A percentile compares a stretch with the other conserved stretches of the same genome.
These are phyloP conservation scores for Rubroboletus satanas DNA, from an alignment of 768 basidiomycete species.

Conservation along the genomic window DNA sequence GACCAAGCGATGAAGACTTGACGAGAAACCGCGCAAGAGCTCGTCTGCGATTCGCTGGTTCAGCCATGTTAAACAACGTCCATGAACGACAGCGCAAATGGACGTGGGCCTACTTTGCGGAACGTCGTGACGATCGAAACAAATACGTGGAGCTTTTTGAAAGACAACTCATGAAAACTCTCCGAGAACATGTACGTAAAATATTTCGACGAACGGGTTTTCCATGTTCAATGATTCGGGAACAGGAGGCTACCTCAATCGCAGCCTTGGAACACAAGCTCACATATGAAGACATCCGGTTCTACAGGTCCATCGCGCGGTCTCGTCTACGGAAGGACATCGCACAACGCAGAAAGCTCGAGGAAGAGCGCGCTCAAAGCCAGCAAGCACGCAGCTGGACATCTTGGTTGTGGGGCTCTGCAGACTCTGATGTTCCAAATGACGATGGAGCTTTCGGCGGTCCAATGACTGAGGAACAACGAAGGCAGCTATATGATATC, in stretches of 20 bases:
- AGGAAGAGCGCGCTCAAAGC: conserved; percentile 64
- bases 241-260: conserved; percentile 51
- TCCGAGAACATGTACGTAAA: conserved; percentile 51
- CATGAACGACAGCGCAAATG: conserved; percentile 80
- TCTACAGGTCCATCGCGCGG: conserved; percentile 93
- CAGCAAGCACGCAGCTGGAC: conserved; percentile 56
- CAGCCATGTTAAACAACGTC: conserved; percentile 77
- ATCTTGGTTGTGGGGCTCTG: conserved; percentile 84
- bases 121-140: conserved; percentile 84
- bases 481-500: conserved; percentile 82
- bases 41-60: conserved; percentile 71
- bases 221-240: neutral
- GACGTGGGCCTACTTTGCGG: conserved; percentile 89
- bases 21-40: conserved; percentile 58
- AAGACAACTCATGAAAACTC: conserved; percentile 55
- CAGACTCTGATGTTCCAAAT: conserved; percentile 33
- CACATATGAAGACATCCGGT: conserved; percentile 91
- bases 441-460: conserved; percentile 59
- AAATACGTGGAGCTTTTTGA: conserved; percentile 83
- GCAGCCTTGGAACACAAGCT: conserved; percentile 76
- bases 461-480: conserved; percentile 84
- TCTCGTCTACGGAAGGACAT: conserved; percentile 84
- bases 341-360: conserved; percentile 57
- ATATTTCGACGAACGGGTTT: neutral
- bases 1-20: conserved; percentile 62